A percentile compares a stretch with the other conserved stretches of the same genome.
phyloP scores from a whole-genome alignment of 192 early-diverging fungal genomes.

The Phycomyces nitens region DNA sequence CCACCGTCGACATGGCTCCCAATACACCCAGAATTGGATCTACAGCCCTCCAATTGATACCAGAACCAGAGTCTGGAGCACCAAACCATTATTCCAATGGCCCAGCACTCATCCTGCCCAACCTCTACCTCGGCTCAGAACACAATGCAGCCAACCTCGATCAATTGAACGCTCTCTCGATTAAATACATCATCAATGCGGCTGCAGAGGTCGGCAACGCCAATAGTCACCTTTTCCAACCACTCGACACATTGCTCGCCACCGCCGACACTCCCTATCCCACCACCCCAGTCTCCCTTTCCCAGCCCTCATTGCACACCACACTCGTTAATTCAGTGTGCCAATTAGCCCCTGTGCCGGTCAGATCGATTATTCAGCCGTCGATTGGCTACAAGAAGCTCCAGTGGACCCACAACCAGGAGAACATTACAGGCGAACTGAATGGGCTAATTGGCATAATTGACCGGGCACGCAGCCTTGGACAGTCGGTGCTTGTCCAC shows the following conservation, averaged over 20 bases:
- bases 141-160: constrained; percentile 50
- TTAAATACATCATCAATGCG: constrained; percentile 65
- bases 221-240: background rate
- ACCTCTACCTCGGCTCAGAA: constrained; percentile 63
- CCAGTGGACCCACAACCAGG: constrained; percentile 73
- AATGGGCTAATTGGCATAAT: constrained; percentile 63
- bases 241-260: constrained; percentile 1
- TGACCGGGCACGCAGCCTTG: constrained; percentile 48
- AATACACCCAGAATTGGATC: no score
- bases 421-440: constrained; percentile 61
- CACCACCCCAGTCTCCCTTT: background rate
- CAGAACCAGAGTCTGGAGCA: background rate
- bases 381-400: constrained; percentile 58
- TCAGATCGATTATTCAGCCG: background rate
- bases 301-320: background rate
- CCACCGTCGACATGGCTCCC: background rate
- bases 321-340: background rate
- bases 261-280: background rate
- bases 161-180: constrained; percentile 9
- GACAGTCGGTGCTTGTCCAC: constrained; percentile 70
- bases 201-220: constrained; percentile 56
- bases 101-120: constrained; percentile 60
- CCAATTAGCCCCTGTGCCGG: no score
- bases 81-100: constrained; percentile 42
- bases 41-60: background rate